Conservation (phyloP, 306 rosid species). For the Coriaria nepalensis region DNA sequence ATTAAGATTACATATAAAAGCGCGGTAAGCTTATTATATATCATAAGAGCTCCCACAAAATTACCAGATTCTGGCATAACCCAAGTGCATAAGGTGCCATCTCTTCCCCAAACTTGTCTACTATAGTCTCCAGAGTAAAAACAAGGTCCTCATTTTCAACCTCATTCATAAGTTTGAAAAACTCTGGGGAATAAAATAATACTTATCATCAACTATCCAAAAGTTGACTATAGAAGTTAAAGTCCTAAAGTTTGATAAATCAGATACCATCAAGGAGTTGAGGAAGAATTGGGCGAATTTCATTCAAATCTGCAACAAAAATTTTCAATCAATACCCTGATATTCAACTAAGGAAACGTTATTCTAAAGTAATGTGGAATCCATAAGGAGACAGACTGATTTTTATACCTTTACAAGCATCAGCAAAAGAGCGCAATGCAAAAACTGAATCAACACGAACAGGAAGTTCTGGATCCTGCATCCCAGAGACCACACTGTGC, state of each 20-base stretch:
- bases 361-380: not conserved
- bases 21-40: not conserved
- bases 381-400: not conserved
- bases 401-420: conserved; percentile 68
- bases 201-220: conserved; percentile 11
- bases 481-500: conserved; percentile 79
- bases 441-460: conserved; percentile 96
- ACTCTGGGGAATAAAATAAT: conserved; percentile 38
- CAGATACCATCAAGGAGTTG: conserved; percentile 88
- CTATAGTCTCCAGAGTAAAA: conserved; percentile 92
- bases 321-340: conserved; percentile 2
- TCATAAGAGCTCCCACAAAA: not conserved
- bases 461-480: conserved; percentile 88
- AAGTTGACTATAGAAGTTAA: conserved; percentile 3
- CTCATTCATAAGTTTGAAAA: conserved; percentile 93
- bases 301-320: conserved; percentile 61
- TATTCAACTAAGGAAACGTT: not conserved
- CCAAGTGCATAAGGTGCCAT: conserved; percentile 98
- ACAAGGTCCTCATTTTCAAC: conserved; percentile 97
- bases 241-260: conserved; percentile 6
- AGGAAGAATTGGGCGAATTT: conserved; percentile 85
- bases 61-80: conserved; percentile 86
- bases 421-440: conserved; percentile 86
- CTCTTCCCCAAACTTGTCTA: conserved; percentile 96
- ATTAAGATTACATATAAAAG: not conserved